Conservation (phyloP, 345 rosid species). For the Salix suchowensis region DNA sequence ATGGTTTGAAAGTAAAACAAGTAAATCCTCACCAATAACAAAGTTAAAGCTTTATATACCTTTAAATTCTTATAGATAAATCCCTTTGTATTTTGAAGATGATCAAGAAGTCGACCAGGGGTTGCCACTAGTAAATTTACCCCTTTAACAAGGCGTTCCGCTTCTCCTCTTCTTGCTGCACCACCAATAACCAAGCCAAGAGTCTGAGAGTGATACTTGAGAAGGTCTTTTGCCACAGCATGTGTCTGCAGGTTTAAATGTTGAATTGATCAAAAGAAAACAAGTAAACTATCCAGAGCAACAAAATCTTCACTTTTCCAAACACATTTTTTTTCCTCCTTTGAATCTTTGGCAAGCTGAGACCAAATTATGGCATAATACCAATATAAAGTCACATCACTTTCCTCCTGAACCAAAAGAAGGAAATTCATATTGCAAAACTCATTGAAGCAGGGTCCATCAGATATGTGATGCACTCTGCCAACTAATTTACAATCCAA, state of each 20-base stretch:
- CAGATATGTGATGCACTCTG: background rate
- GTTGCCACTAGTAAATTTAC: conserved; percentile 92
- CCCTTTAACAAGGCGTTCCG: conserved; percentile 72
- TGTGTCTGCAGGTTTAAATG: conserved; percentile 53
- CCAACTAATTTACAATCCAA: background rate
- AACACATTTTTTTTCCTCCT: background rate
- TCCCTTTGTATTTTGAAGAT: conserved; percentile 86
- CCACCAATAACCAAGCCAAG: conserved; percentile 93
- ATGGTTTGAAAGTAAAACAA: background rate
- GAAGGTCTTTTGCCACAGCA: conserved; percentile 89
- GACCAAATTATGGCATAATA: background rate
- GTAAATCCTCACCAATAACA: background rate
- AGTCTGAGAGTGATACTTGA: conserved; percentile 79
- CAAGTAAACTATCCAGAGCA: background rate
- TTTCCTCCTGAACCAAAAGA: background rate
- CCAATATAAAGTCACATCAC: background rate
- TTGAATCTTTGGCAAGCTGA: background rate
- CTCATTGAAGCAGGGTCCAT: background rate
- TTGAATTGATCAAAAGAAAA: conserved; percentile 4
- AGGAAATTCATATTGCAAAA: background rate
- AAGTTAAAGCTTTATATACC: conserved; percentile 31
- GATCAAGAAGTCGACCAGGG: conserved; percentile 96
- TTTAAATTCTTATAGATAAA: conserved; percentile 79
- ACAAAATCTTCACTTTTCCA: background rate
- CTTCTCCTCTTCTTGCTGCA: conserved; percentile 74